Conservation (phyloP, 345 rosid genomes). For the Citrus inodora region DNA sequence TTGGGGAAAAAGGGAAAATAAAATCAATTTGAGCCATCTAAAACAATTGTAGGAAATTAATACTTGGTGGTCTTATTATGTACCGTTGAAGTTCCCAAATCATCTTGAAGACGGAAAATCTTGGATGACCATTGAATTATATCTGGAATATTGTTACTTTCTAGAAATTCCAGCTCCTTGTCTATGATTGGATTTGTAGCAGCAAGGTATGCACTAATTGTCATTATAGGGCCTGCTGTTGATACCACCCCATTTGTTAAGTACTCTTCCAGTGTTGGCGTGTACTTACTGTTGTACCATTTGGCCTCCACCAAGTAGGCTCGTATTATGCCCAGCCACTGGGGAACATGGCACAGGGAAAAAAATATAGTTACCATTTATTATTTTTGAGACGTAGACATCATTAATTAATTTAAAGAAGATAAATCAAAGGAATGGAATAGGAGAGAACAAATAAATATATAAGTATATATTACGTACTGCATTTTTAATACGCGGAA, state of each 20-base stretch:
- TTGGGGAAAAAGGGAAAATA: too few species aligned
- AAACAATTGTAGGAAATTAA: not conserved
- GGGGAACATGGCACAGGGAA: not conserved
- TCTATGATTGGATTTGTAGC: not conserved
- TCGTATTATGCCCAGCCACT: slow-evolving; percentile 21
- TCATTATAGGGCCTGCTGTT: slow-evolving; percentile 12
- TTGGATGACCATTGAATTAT: slow-evolving; percentile 1
- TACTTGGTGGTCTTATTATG: not conserved
- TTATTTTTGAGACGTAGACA: too few species aligned
- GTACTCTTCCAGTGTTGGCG: slow-evolving; percentile 19
- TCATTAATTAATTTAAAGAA: too few species aligned
- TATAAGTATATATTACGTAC: not conserved
- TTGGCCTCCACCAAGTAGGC: slow-evolving; percentile 28
- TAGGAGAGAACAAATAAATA: not conserved
- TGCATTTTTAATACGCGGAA: slow-evolving; percentile 2
- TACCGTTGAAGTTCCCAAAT: slow-evolving; percentile 25
- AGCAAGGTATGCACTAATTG: slow-evolving; percentile 2
- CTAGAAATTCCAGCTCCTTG: slow-evolving; percentile 1
- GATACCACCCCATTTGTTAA: slow-evolving; percentile 18
- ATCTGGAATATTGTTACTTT: not conserved
- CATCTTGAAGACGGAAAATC: slow-evolving; percentile 20
- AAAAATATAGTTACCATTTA: not conserved
- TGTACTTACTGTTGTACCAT: slow-evolving; percentile 4
- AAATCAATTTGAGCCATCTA: too few species aligned
- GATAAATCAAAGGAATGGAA: too few species aligned